Base-by-base conservation (phyloP, 495 filamentous ascomycete genomes). In the Elasticomyces elasticus region DNA sequence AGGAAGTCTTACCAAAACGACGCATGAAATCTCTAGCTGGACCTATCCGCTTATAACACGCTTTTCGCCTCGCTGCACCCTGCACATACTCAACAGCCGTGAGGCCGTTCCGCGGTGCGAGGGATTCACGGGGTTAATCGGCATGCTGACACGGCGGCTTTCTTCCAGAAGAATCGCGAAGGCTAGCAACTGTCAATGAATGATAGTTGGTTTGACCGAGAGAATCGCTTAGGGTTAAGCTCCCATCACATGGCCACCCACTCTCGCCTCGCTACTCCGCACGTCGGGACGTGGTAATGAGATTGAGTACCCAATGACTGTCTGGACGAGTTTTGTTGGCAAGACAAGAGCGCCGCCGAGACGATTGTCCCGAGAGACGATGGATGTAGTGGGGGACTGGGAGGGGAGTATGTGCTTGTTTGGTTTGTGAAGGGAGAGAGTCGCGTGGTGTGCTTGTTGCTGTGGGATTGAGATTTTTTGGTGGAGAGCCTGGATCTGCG, bases 1-100 rank as follows among this genome's bases (percentile, higher is more conserved):
- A 27, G 53, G 59, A 48, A 62, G 60, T 65, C 65, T 66, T 67
- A 67, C 65, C 56, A 56, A 54, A 59, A 55, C 51, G 66, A 66
- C 66, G 65, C 66, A 69, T 69, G 65, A 64, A 49, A 46, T 27
- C 54, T 49, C 52, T 30, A n/a, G n/a, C n/a, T n/a, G n/a, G n/a
- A n/a, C n/a, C 35, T 48, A 59, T 59, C 55, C 49, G 51, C 19
- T 45, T 45, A 40, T 22, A 44, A 37, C 41, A 30, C 6, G 7
- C 31, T 50, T 61, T 61, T 61, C 54, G 43, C 30, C 48, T 27
- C 43, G 20, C 42, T 17, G 51, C 51, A 49, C 53, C 50, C 22
- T 37, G 5, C 56, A n/a, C n/a, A 41, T 26, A 20, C 51, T 35
- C 24, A 6, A 37, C 40, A 35, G 19, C 54, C 49, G 31, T 49